Evolutionary conservation across 2,329 filamentous ascomycete species (phyloP).

Genomic region (Pseudogymnoascus sp.): DNA sequence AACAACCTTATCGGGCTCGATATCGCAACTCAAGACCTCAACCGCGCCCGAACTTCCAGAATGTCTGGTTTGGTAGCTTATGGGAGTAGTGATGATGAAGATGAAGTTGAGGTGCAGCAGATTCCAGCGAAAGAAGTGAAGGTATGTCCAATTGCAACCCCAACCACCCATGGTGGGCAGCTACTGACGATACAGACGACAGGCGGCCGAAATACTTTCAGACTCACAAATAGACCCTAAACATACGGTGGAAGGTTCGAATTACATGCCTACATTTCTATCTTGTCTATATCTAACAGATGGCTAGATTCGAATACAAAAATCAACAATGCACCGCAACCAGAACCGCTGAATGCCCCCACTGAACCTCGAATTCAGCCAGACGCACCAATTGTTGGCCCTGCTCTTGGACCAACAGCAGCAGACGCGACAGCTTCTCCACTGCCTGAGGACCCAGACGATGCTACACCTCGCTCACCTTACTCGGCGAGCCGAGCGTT

Average conservation of each 20-base stretch:
- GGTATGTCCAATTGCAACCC: conserved; percentile 2
- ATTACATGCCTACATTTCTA: not conserved
- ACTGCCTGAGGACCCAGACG: conserved; percentile 21
- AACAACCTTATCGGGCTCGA: not conserved
- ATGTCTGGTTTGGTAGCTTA: conserved; percentile 32
- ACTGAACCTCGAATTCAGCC: conserved; percentile 6
- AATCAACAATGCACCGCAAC: not conserved
- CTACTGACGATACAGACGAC: conserved; percentile 4
- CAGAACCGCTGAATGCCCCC: not conserved
- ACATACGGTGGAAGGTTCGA: not conserved
- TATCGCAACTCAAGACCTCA: not conserved
- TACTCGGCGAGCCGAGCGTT: conserved; percentile 57
- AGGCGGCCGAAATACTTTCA: not conserved
- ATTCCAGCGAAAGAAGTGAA: not conserved
- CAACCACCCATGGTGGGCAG: not conserved
- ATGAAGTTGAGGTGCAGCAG: conserved; percentile 18
- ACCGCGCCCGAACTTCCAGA: not conserved
- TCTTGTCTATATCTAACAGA: not conserved
- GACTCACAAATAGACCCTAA: not conserved
- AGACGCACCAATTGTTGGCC: conserved; percentile 22
- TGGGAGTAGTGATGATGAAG: conserved; percentile 32
- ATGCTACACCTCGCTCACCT: conserved; percentile 42
- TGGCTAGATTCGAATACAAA: conserved; percentile 8
- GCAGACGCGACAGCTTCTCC: conserved; percentile 14
- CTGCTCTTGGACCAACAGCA: conserved; percentile 23